A percentile compares a stretch with the other conserved stretches of the same genome.
Evolutionary conservation across 2,329 filamentous ascomycete species (phyloP).

Genomic region (Ophiocordyceps camponoti-floridani): DNA sequence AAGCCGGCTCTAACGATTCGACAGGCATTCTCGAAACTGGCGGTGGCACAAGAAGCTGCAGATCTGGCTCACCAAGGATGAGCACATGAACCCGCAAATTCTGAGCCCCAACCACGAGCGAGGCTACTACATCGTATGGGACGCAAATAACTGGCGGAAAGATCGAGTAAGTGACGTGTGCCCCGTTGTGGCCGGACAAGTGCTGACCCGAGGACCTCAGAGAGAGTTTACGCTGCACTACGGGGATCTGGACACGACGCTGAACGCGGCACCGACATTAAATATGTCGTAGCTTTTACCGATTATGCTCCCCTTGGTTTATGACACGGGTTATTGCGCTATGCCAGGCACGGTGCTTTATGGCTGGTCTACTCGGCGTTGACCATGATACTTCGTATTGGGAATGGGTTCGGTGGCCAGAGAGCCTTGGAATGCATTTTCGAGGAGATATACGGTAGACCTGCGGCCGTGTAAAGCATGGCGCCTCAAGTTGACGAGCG

Average conservation of each 20-base stretch:
- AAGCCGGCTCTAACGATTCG: slow-evolving; percentile 1
- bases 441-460: slow-evolving; percentile 7
- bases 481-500: slow-evolving; percentile 2
- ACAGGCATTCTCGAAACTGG: slow-evolving; percentile 45
- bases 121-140: slow-evolving; percentile 50
- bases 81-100: slow-evolving; percentile 43
- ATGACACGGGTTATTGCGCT: slow-evolving; percentile 1
- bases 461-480: slow-evolving; percentile 3
- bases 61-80: slow-evolving; percentile 50
- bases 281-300: slow-evolving; percentile 6
- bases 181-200: slow-evolving; percentile 4
- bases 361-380: slow-evolving; percentile 11
- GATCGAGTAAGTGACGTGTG: slow-evolving; percentile 33
- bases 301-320: not conserved
- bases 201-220: slow-evolving; percentile 15
- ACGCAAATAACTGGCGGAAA: slow-evolving; percentile 42
- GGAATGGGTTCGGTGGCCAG: slow-evolving; percentile 12
- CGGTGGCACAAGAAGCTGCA: slow-evolving; percentile 51
- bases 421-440: slow-evolving; percentile 13
- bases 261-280: slow-evolving; percentile 14
- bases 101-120: slow-evolving; percentile 41
- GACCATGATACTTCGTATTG: slow-evolving; percentile 10
- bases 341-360: slow-evolving; percentile 4
- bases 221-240: slow-evolving; percentile 44
- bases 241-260: slow-evolving; percentile 37